Percentiles rank a stretch among this genome's conserved stretches.
Evolutionary conservation across 106 monocot genomes (phyloP).

Genomic region (Dendrobium officinale): DNA sequence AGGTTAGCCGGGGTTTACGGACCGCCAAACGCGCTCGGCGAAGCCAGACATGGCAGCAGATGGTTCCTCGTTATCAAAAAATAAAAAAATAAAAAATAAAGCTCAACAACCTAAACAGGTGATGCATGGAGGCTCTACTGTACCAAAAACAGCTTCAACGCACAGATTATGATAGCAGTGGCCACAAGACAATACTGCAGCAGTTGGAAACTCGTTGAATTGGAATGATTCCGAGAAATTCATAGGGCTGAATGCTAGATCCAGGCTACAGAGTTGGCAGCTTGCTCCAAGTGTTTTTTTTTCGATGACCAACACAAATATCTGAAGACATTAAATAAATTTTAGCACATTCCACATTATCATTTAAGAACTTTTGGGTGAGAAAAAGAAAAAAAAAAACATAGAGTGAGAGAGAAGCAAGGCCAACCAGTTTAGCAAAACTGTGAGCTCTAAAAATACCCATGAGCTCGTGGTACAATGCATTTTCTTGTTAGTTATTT

Average conservation of each 20-base stretch:
- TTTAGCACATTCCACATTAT: not conserved
- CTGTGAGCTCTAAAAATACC: no score
- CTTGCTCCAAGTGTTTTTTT: not conserved
- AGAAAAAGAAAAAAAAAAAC: no score
- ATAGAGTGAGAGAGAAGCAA: no score
- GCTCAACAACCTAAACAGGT: not conserved
- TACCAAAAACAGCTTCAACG: not conserved
- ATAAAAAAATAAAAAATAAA: no score
- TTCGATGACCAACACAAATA: not conserved
- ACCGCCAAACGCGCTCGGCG: no score
- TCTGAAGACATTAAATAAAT: not conserved
- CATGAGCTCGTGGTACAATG: no score
- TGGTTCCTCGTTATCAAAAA: no score
- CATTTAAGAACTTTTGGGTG: no score
- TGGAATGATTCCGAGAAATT: not conserved
- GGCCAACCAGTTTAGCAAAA: no score
- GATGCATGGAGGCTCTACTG: conserved; percentile 5
- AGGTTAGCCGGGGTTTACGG: no score
- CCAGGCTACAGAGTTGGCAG: conserved; percentile 1
- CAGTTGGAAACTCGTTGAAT: not conserved
- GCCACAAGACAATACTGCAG: not conserved
- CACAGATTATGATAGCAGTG: not conserved
- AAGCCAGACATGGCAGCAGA: no score
- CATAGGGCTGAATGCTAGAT: not conserved
- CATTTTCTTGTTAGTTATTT: no score